Conservation (phyloP, 306 rosid genomes). For the Crotalaria pallida region DNA sequence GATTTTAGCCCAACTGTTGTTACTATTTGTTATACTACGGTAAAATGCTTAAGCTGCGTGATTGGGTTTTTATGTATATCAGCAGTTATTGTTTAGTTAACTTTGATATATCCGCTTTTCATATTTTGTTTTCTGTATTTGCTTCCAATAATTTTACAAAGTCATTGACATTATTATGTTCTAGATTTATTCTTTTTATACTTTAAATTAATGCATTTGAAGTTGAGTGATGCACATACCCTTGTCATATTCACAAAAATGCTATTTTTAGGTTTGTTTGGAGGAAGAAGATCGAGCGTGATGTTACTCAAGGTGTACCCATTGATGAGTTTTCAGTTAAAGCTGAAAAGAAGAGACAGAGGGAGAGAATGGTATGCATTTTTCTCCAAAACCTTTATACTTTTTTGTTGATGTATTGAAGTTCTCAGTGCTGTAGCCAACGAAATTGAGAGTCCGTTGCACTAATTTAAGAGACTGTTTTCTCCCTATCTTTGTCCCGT, state of each 20-base stretch:
- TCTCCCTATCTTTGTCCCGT: background rate
- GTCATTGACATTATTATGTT: background rate
- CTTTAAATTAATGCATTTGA: background rate
- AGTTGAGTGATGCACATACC: background rate
- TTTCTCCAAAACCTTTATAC: background rate
- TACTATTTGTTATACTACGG: background rate
- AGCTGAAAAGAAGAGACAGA: constrained; percentile 69
- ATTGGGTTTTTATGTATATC: background rate
- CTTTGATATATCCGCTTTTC: background rate
- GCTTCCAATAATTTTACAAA: background rate
- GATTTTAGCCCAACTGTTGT: background rate
- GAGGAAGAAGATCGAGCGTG: constrained; percentile 96
- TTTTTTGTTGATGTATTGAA: background rate
- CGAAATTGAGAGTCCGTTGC: too few relatives aligned
- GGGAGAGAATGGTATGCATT: constrained; percentile 75
- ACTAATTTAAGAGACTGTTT: background rate
- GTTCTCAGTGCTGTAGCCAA: background rate
- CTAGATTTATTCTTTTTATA: background rate
- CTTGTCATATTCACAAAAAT: background rate
- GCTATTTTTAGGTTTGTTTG: constrained; percentile 77
- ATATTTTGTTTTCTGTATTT: background rate
- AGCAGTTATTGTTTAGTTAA: background rate
- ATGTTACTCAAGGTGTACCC: constrained; percentile 62
- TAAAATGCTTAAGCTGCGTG: background rate
- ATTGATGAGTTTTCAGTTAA: constrained; percentile 67